Percentiles rank a stretch among this genome's conserved stretches.
These are phyloP conservation scores for Trichosphaerium sp. DNA, from an alignment of 78 protist species.

Conservation along the genomic window DNA sequence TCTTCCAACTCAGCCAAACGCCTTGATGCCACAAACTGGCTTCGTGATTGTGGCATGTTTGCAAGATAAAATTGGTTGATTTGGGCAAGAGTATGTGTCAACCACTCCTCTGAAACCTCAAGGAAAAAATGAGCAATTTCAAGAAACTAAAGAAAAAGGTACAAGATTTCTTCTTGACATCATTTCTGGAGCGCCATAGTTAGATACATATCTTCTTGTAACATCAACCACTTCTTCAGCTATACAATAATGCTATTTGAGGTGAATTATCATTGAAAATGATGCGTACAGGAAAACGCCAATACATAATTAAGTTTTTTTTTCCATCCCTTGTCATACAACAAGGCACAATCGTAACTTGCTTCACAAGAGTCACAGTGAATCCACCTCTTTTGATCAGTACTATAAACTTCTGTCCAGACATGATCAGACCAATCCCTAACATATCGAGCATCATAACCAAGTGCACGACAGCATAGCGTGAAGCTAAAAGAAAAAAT, in stretches of 20 bases:
- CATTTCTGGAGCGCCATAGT: neutral
- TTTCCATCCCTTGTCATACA: slow-evolving; percentile 78
- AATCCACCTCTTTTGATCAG: slow-evolving; percentile 31
- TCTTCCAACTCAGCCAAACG: no score
- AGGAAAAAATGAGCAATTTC: no score
- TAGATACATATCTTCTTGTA: slow-evolving; percentile 25
- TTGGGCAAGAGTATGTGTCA: no score
- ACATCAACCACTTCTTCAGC: slow-evolving; percentile 38
- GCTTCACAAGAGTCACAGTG: slow-evolving; percentile 61
- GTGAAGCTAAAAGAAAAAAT: slow-evolving; percentile 61
- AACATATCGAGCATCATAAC: slow-evolving; percentile 51
- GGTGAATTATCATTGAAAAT: neutral
- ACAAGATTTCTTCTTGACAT: neutral
- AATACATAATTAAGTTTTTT: slow-evolving; percentile 67
- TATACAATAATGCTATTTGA: neutral
- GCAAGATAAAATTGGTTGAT: no score
- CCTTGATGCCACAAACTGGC: no score
- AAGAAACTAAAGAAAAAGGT: no score
- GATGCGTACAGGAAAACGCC: slow-evolving; percentile 35
- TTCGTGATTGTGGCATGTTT: no score
- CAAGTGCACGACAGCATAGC: slow-evolving; percentile 45
- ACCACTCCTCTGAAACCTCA: no score
- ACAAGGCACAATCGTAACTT: slow-evolving; percentile 30
- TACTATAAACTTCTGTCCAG: slow-evolving; percentile 69
- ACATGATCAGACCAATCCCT: slow-evolving; percentile 86